These are phyloP conservation scores for Pichia occidentalis DNA, from an alignment of 805 yeast species.

Conservation along the genomic window DNA sequence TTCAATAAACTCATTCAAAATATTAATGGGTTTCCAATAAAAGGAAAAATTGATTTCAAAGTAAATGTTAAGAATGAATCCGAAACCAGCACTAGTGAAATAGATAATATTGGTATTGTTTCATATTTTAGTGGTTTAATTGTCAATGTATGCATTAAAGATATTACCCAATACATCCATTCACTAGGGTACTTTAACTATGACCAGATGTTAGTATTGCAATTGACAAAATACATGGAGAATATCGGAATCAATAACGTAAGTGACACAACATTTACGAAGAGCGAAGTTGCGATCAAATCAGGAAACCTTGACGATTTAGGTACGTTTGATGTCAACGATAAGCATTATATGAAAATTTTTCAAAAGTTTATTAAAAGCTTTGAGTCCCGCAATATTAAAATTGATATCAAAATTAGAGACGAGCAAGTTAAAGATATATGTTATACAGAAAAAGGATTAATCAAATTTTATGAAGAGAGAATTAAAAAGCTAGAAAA, in stretches of 20 bases:
- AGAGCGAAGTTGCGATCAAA: conserved; percentile 21
- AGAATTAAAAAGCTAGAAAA: conserved; percentile 74
- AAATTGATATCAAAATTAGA: conserved; percentile 28
- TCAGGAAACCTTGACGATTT: conserved; percentile 22
- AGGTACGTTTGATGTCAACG: conserved; percentile 28
- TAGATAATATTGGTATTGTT: neutral
- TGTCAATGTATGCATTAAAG: conserved; percentile 21
- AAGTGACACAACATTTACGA: conserved; percentile 32
- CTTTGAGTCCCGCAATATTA: conserved; percentile 33
- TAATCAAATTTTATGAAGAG: conserved; percentile 57
- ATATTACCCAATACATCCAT: conserved; percentile 33
- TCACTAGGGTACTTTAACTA: conserved; percentile 28
- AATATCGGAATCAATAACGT: conserved; percentile 24
- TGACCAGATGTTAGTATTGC: conserved; percentile 29
- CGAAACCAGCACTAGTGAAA: neutral
- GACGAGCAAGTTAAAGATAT: conserved; percentile 21
- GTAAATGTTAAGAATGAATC: neutral
- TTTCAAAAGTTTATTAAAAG: conserved; percentile 41
- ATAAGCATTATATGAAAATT: conserved; percentile 32
- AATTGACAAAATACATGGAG: conserved; percentile 34
- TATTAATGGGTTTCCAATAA: conserved; percentile 23
- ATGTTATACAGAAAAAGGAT: conserved; percentile 26
- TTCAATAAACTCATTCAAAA: conserved; percentile 29
- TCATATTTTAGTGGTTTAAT: conserved; percentile 18
- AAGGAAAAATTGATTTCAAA: conserved; percentile 4